phyloP scores from a whole-genome alignment of 106 monocot genomes.

The Acanthochlamys bracteata region DNA sequence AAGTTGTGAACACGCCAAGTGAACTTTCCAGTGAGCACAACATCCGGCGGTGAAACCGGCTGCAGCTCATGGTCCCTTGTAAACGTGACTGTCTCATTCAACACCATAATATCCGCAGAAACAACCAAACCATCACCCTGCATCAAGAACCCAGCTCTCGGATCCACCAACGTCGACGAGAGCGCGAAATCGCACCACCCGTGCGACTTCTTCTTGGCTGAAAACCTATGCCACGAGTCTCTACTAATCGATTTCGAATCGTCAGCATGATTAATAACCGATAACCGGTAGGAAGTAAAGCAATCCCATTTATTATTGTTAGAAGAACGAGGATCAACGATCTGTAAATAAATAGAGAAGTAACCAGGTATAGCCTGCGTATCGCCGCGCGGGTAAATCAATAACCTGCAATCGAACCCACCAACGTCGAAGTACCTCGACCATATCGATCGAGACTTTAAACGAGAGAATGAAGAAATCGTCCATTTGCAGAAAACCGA shows the following conservation, averaged over 20 bases:
- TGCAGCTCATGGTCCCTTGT: conserved; percentile 19
- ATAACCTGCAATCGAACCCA: conserved; percentile 83
- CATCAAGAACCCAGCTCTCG: conserved; percentile 35
- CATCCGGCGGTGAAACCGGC: conserved; percentile 8
- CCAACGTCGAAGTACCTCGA: conserved; percentile 95
- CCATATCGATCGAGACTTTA: no score
- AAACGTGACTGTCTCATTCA: conserved; percentile 63
- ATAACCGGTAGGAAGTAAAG: conserved; percentile 75
- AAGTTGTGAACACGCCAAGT: conserved; percentile 87
- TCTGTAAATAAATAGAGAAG: conserved; percentile 85
- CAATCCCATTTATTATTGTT: conserved; percentile 63
- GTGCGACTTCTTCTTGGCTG: conserved; percentile 87
- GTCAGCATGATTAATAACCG: conserved; percentile 45
- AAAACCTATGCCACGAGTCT: conserved; percentile 96
- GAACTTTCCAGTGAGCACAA: conserved; percentile 62
- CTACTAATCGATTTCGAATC: conserved; percentile 51
- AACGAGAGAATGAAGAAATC: no score
- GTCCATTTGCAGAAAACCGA: no score
- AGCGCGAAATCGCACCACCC: conserved; percentile 95
- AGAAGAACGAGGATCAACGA: conserved; percentile 73
- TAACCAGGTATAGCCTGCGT: conserved; percentile 84
- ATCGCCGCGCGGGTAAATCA: conserved; percentile 83
- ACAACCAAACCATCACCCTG: conserved; percentile 40
- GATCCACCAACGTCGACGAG: conserved; percentile 46
- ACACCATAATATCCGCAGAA: conserved; percentile 61